A percentile compares a stretch with the other conserved stretches of the same genome.
These are phyloP conservation scores for Erucastrum elatum DNA, from an alignment of 345 rosid genomes.

Conservation along the genomic window DNA sequence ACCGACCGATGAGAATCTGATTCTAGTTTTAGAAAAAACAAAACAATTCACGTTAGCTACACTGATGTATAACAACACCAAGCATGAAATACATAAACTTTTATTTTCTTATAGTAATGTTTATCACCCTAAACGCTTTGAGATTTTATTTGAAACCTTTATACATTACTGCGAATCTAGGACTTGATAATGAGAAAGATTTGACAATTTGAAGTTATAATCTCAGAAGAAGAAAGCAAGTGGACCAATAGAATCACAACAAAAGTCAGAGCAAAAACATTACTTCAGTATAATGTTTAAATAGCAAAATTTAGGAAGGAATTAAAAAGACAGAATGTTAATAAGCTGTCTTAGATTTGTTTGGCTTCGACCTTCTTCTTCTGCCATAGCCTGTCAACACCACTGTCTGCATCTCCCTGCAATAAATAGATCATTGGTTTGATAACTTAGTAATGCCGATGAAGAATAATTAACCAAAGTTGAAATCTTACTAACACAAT, in stretches of 20 bases:
- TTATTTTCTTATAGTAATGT: not conserved
- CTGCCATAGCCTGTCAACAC: constrained; percentile 60
- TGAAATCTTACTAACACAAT: not conserved
- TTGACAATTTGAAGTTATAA: no score
- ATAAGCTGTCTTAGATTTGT: constrained; percentile 17
- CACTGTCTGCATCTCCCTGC: constrained; percentile 77
- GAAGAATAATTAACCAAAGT: not conserved
- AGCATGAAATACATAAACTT: not conserved
- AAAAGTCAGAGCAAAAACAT: no score
- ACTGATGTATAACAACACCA: not conserved
- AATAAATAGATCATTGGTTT: not conserved
- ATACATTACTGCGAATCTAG: no score
- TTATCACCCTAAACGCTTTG: no score
- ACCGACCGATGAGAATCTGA: constrained; percentile 22
- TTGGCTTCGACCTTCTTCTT: constrained; percentile 43
- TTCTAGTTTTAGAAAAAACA: not conserved
- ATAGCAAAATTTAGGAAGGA: no score
- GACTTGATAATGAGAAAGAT: no score
- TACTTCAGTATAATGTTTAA: no score
- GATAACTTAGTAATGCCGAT: not conserved
- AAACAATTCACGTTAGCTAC: not conserved
- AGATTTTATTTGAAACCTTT: no score
- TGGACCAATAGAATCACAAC: no score
- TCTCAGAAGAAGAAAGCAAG: no score
- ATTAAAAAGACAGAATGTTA: no score